Conservation (phyloP, 441 rosid species). For the Sinapis alba region DNA sequence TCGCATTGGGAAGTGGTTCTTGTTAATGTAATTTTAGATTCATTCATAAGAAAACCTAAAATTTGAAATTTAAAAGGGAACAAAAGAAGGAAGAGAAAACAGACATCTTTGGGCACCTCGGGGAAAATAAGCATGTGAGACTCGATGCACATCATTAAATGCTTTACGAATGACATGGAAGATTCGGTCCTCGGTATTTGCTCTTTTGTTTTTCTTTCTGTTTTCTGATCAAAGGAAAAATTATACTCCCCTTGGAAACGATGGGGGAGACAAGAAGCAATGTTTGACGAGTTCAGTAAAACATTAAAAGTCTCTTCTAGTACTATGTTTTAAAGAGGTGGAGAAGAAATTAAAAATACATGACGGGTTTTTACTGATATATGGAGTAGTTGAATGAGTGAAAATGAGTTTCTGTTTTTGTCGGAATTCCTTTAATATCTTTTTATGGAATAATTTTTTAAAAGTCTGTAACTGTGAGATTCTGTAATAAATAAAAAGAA, state of each 20-base stretch:
- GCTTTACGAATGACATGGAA: constrained; percentile 57
- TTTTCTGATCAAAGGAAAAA: neutral
- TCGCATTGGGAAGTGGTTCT: constrained; percentile 34
- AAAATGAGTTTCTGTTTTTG: constrained; percentile 38
- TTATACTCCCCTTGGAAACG: constrained; percentile 24
- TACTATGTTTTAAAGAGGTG: too few relatives aligned
- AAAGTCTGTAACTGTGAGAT: constrained; percentile 36
- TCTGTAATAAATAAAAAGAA: constrained; percentile 43
- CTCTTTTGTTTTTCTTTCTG: constrained; percentile 8
- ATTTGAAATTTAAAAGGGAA: neutral
- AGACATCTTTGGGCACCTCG: constrained; percentile 63
- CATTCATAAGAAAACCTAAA: constrained; percentile 18
- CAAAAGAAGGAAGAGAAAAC: constrained; percentile 45
- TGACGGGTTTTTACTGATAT: too few relatives aligned
- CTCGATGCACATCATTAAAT: constrained; percentile 60
- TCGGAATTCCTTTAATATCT: constrained; percentile 59
- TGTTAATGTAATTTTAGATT: constrained; percentile 18
- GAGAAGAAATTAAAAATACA: too few relatives aligned
- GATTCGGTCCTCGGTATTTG: constrained; percentile 65
- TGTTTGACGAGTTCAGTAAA: constrained; percentile 44
- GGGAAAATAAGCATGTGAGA: constrained; percentile 55
- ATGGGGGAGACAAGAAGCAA: constrained; percentile 50
- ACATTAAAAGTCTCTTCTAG: neutral
- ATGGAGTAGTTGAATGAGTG: too few relatives aligned
- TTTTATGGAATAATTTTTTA: too few relatives aligned